A percentile compares a stretch with the other conserved stretches of the same genome.
Conservation (phyloP, 305 asterid genomes). For the Solanum hybrid region DNA sequence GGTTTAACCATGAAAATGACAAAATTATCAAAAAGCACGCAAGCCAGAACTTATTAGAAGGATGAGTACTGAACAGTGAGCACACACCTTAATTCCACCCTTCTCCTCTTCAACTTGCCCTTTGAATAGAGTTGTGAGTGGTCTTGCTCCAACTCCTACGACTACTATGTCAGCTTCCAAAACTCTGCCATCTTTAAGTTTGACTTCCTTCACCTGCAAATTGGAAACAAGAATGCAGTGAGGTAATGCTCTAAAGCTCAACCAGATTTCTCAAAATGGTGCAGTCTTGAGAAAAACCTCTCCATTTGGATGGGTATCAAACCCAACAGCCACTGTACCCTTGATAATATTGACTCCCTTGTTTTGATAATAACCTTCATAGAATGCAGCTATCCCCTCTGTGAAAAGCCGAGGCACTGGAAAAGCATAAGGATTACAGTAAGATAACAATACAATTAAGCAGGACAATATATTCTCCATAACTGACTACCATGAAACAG, state of each 20-base stretch:
- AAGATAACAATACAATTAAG: not conserved
- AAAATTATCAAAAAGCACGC: not conserved
- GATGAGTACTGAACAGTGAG: not conserved
- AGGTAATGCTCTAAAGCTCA: not conserved
- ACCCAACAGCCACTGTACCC: conserved; percentile 95
- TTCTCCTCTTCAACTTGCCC: conserved; percentile 91
- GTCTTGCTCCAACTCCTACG: conserved; percentile 93
- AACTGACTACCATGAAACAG: not conserved
- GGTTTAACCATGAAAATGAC: not conserved
- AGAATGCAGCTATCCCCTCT: conserved; percentile 75
- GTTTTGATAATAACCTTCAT: conserved; percentile 68
- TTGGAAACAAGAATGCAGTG: not conserved
- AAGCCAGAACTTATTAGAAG: not conserved
- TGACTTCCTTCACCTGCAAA: conserved; percentile 69
- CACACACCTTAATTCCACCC: conserved; percentile 83
- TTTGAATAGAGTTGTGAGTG: conserved; percentile 56
- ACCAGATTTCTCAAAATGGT: conserved; percentile 1
- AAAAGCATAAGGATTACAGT: conserved; percentile 9
- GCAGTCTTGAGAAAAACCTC: conserved; percentile 39
- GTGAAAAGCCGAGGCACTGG: conserved; percentile 96
- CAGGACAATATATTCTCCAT: not conserved
- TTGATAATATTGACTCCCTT: conserved; percentile 80
- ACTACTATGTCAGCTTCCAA: conserved; percentile 88
- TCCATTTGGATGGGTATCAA: conserved; percentile 57
- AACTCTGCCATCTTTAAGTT: conserved; percentile 90